Base-by-base conservation (phyloP, 2,329 filamentous ascomycete genomes). In the Diaporthe amygdali region DNA sequence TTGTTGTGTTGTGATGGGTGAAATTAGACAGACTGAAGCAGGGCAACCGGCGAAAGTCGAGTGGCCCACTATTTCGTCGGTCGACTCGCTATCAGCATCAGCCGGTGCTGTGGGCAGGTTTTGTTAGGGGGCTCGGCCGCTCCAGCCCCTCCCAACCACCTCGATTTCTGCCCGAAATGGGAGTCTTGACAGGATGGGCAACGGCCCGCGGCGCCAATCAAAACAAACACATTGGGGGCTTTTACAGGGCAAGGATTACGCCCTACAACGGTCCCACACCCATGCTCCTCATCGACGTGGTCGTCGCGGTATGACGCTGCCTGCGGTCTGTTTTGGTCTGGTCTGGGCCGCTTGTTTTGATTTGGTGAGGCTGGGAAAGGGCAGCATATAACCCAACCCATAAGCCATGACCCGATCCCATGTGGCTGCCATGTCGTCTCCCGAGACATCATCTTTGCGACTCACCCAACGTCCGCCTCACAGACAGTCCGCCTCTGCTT, bases 311-410 rank as follows among this genome's bases (percentile, higher is more conserved):
- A 68, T 68, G 66, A 68, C 66, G 66, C 66, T 59, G 52, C 52
- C 41, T 44, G 52, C 27, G 8, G 41, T 49, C 39, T 20, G 51
- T 68, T 61, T 46, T 15, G 56, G 56, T 27, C 39, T 30, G 39
- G 39, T 61, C 56, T 41, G 41, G 56, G 17, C 56, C 59, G 59
- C 41, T 39, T 39, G 37, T 39, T 64, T 25, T 64, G 66, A 68
- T 68, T 68, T 68, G 52, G n/a, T 59, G 66, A 68, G 66, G 66
- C 66, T 68, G 66, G 66, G 66, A 59, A 15, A 39, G n/a, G 3
- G 34, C 61, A 66, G 32, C n/a, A 41, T 68, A 68, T 59, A 68
- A 68, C 52, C 34, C 52, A 55, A 34, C 39, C 41, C 64, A 68
- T 37, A 52, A 68, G 51, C 34, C 51, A 37, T 25, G 34, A 67